phyloP scores from a whole-genome alignment of 1,284 basidiomycete genomes.

The Sphagnurus paluster region DNA sequence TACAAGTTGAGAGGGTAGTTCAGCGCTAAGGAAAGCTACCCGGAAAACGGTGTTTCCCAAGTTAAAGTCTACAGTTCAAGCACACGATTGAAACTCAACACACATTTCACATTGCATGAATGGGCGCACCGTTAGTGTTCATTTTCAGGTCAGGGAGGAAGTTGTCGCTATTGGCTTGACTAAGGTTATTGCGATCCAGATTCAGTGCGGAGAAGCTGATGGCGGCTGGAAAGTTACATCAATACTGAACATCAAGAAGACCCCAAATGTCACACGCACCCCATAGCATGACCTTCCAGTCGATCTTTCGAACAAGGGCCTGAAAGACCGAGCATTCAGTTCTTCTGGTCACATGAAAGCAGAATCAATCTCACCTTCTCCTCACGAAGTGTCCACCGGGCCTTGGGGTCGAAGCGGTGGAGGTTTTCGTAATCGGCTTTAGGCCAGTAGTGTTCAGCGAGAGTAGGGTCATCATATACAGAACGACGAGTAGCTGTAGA shows the following conservation, averaged over 20 bases:
- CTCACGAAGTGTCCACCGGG: slow-evolving; percentile 71
- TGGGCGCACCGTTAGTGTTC: slow-evolving; percentile 49
- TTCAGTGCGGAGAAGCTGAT: slow-evolving; percentile 65
- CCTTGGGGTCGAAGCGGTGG: slow-evolving; percentile 64
- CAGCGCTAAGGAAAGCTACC: slow-evolving; percentile 59
- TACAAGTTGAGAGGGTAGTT: slow-evolving; percentile 71
- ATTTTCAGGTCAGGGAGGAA: slow-evolving; percentile 63
- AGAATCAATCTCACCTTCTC: slow-evolving; percentile 43
- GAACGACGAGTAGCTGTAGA: slow-evolving; percentile 50
- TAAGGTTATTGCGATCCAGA: slow-evolving; percentile 57
- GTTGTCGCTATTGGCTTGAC: slow-evolving; percentile 66
- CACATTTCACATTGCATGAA: background rate
- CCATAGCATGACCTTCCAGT: slow-evolving; percentile 68
- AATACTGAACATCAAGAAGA: background rate
- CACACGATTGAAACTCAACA: background rate
- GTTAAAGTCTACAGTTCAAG: slow-evolving; percentile 67
- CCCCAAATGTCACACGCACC: slow-evolving; percentile 17
- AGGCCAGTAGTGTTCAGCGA: slow-evolving; percentile 54
- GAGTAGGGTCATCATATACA: slow-evolving; percentile 57
- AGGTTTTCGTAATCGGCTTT: slow-evolving; percentile 58
- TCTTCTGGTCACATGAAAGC: background rate
- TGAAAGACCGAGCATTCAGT: slow-evolving; percentile 20
- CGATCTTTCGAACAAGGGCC: slow-evolving; percentile 59
- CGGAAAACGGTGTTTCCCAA: slow-evolving; percentile 61
- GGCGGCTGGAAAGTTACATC: slow-evolving; percentile 34